These are phyloP conservation scores for Ulota crispa DNA, from an alignment of 225 moss, liverwort and hornwort genomes.

Conservation along the genomic window DNA sequence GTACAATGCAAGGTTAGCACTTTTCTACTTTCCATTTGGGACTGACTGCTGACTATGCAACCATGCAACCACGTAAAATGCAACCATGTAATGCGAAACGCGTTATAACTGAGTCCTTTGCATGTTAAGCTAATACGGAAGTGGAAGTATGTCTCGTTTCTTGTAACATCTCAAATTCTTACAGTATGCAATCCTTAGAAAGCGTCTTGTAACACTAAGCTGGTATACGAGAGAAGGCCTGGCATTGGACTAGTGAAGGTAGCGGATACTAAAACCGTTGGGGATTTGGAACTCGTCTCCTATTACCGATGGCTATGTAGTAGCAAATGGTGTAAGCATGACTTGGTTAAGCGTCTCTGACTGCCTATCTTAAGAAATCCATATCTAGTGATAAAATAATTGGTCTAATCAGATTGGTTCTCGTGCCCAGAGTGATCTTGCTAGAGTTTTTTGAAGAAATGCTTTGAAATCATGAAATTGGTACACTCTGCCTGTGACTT, in stretches of 20 bases:
- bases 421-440: background rate
- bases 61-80: too few species aligned
- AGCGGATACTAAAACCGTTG: background rate
- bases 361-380: background rate
- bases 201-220: background rate
- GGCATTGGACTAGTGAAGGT: background rate
- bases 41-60: too few species aligned
- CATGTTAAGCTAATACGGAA: background rate
- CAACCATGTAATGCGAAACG: too few species aligned
- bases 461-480: background rate
- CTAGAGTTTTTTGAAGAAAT: too few species aligned
- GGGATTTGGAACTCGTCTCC: background rate
- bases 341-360: background rate
- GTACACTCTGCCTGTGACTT: background rate
- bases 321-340: background rate
- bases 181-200: background rate
- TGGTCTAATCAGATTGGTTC: background rate
- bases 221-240: background rate
- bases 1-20: background rate
- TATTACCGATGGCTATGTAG: background rate
- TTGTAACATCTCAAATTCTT: background rate
- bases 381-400: background rate
- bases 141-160: background rate
- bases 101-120: background rate
- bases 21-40: background rate